Evolutionary conservation across 768 basidiomycete species (phyloP), one percentile per base, ranked within the genome.

Genomic region (Dendrothele bispora): DNA sequence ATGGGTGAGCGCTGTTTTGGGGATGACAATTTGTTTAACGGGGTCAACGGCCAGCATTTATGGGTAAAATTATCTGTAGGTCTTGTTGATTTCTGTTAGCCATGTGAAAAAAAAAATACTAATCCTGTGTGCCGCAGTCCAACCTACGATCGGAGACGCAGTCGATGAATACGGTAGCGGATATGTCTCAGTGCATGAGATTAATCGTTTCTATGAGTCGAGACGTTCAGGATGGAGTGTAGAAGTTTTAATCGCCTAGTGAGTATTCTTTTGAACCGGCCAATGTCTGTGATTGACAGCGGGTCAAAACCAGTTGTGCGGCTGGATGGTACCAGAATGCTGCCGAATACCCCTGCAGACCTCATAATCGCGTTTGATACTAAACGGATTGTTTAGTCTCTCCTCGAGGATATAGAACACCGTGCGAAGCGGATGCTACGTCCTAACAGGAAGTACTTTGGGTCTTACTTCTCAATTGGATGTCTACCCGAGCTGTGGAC

Each of bases 291-390:
- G 25, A 10, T 43, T 18, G 26, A 25, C 42, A 18, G 7, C 11
- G 24, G 11, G 17, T n/a, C 20, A n/a, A 22, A 27, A 36, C 11
- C 35, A 64, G 63, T 29, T 62, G 61, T 56, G 61, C 63, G 1
- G 60, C 47, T 3, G 63, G 63, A 11, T 62, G 61, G 49, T 60
- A 61, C 43, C 58, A 58, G 40, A 60, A 59, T 41, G 51, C 58
- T 15, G 40, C 62, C n/a, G 48, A 50, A 55, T 64, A 41, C n/a
- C n/a, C n/a, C n/a, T n/a, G n/a, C n/a, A n/a, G n/a, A n/a, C n/a
- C n/a, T n/a, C n/a, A n/a, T n/a, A n/a, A n/a, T n/a, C n/a, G n/a
- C n/a, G n/a, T n/a, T n/a, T n/a, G n/a, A n/a, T n/a, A n/a, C n/a
- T n/a, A n/a, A n/a, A n/a, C n/a, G n/a, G n/a, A n/a, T n/a, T n/a